phyloP scores from a whole-genome alignment of 2,329 filamentous ascomycete genomes.

The Fusarium buharicum region DNA sequence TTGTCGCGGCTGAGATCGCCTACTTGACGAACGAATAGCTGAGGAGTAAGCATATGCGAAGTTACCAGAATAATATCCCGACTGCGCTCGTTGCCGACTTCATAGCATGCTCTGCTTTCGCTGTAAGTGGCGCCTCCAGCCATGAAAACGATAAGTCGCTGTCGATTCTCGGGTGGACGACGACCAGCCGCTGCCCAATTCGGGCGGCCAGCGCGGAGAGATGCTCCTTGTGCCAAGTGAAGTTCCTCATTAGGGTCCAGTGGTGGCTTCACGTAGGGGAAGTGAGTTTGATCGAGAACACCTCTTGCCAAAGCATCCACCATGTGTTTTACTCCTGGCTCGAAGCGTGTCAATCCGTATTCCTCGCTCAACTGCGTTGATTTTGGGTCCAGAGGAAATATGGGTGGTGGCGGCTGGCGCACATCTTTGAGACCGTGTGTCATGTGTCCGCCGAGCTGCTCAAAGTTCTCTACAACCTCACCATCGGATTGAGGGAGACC shows the following conservation, averaged over 20 bases:
- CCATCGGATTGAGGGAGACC: slow-evolving; percentile 78
- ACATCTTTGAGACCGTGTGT: slow-evolving; percentile 78
- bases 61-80: slow-evolving; percentile 90
- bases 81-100: slow-evolving; percentile 75
- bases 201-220: slow-evolving; percentile 88
- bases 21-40: slow-evolving; percentile 84
- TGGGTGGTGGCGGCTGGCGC: slow-evolving; percentile 69
- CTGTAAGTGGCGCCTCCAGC: slow-evolving; percentile 95
- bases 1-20: slow-evolving; percentile 81
- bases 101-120: slow-evolving; percentile 89
- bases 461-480: slow-evolving; percentile 79
- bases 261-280: slow-evolving; percentile 79
- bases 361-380: slow-evolving; percentile 72
- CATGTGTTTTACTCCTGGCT: slow-evolving; percentile 83
- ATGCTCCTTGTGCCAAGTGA: slow-evolving; percentile 70
- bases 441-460: slow-evolving; percentile 81
- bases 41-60: slow-evolving; percentile 91
- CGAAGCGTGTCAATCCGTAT: slow-evolving; percentile 86
- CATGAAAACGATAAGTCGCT: slow-evolving; percentile 93
- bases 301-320: slow-evolving; percentile 79
- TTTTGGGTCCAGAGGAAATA: slow-evolving; percentile 76
- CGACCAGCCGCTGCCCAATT: slow-evolving; percentile 91
- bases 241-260: slow-evolving; percentile 70
- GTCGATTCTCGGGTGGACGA: slow-evolving; percentile 79
- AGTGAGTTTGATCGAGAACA: slow-evolving; percentile 71